Percentiles rank a stretch among this genome's conserved stretches.
Evolutionary conservation across 441 rosid species (phyloP).

Genomic region (Raphanus hybrid): DNA sequence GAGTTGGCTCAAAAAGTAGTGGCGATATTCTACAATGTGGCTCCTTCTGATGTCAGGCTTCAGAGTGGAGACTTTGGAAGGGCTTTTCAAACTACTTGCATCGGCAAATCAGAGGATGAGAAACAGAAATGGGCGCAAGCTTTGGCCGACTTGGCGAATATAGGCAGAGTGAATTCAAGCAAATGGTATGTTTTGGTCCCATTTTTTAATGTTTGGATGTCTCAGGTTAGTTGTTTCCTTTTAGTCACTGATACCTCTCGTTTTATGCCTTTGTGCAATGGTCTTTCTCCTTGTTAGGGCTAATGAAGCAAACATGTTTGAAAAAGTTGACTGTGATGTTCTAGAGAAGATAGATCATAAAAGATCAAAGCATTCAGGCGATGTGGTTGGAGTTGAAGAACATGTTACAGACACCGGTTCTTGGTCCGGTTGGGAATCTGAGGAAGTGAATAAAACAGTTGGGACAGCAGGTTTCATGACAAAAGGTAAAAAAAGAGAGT

Average conservation of each 20-base stretch:
- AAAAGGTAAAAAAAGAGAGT: not conserved
- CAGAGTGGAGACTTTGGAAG: not conserved
- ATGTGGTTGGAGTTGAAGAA: not conserved
- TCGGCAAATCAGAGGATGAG: not conserved
- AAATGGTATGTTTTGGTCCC: not conserved
- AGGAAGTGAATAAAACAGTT: not conserved
- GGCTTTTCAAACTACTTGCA: not conserved
- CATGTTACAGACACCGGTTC: not conserved
- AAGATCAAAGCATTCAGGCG: not conserved
- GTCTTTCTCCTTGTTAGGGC: not conserved
- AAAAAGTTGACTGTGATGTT: not conserved
- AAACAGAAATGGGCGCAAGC: not conserved
- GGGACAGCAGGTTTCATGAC: not conserved
- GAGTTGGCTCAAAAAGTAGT: not conserved
- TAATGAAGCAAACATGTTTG: not conserved
- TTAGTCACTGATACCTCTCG: not conserved
- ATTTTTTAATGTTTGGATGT: not conserved
- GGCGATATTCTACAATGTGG: slow-evolving; percentile 1
- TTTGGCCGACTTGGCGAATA: not conserved
- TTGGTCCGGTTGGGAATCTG: not conserved
- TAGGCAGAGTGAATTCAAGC: not conserved
- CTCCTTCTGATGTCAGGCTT: not conserved
- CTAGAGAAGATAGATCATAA: not conserved
- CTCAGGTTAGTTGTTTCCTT: not conserved
- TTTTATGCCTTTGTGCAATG: not conserved